Conservation (phyloP, 768 basidiomycete species). For the Trametes meyenii region DNA sequence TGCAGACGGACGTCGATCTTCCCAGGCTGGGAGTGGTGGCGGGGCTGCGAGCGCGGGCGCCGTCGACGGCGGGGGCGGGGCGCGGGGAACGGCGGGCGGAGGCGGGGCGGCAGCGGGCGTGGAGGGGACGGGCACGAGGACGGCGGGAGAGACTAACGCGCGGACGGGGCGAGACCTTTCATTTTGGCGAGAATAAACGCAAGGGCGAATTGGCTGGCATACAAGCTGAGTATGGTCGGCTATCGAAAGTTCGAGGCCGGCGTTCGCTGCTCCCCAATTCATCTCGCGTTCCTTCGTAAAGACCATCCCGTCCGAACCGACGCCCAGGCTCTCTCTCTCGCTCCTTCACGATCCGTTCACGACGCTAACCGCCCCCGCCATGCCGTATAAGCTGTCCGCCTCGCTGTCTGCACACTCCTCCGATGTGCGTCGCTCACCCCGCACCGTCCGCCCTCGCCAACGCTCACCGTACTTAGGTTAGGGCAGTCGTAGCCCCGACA, state of each 20-base stretch:
- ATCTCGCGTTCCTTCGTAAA: conserved; percentile 14
- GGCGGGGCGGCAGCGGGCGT: background rate
- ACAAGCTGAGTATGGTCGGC: conserved; percentile 19
- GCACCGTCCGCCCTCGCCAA: conserved; percentile 16
- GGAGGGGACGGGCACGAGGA: background rate
- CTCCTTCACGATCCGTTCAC: conserved; percentile 24
- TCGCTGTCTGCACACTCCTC: conserved; percentile 68
- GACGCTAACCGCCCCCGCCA: conserved; percentile 33
- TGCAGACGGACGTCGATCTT: conserved; percentile 1
- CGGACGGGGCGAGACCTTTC: background rate
- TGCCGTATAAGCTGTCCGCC: conserved; percentile 81
- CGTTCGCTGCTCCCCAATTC: conserved; percentile 23
- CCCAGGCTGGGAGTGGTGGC: conserved; percentile 8
- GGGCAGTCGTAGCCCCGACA: conserved; percentile 76
- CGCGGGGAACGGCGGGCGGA: background rate
- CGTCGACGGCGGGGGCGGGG: background rate
- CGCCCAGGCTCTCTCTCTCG: conserved; percentile 21
- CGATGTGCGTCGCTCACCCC: conserved; percentile 57
- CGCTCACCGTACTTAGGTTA: conserved; percentile 59
- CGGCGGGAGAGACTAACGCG: background rate
- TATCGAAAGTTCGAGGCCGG: conserved; percentile 28
- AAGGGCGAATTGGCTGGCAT: background rate
- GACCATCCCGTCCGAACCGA: conserved; percentile 22
- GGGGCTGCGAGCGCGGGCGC: background rate
- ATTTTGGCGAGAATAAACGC: background rate